Base-by-base conservation (phyloP, 805 yeast genomes). In the Tetrapisispora fleetii region DNA sequence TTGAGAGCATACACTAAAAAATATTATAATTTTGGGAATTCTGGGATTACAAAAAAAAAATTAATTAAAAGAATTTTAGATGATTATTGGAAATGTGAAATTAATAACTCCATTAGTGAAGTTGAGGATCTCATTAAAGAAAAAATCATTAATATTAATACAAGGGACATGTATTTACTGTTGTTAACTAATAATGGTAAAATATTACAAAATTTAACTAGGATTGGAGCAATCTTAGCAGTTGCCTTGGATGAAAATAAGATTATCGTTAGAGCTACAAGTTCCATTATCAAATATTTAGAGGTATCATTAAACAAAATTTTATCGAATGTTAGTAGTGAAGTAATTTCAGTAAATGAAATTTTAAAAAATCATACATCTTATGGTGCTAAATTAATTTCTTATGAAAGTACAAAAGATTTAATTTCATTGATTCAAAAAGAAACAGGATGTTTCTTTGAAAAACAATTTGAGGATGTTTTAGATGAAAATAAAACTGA, bases 181-280 rank as follows among this genome's bases (percentile, higher is more conserved):
- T 40, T 64, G 28, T 50, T 62, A 22, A 63, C 68, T 11, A 57
- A 63, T 43, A 63, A 62, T 47, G 67, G 68, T 47, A 64, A 59
- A 54, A 59, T 64, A 18, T 48, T 64, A 17, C 56, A 61, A 37
- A 64, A 64, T 48, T 54, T 64, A 36, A 56, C 64, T 4, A 52
- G 63, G 18, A 51, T 64, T 27, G 63, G 64, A n/a, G 64, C 60
- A 2, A 56, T 58, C 2, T 48, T 59, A 19, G 62, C 61, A 7
- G 62, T 58, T 8, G 57, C 59, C 2, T 42, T 59, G 16, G 58
- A 58, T 46, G 64, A 59, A 50, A 59, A 58, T 49, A 54, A 57
- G 27, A 52, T 59, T 19, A 57, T 59, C 40, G 58, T 59, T 13
- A 53, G 59, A 11, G 58, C 58, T 3, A 55, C 63, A 4, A 49